A percentile compares a stretch with the other conserved stretches of the same genome.
These are phyloP conservation scores for Diplocarpon mali DNA, from an alignment of 2,329 filamentous ascomycete species.

Conservation along the genomic window DNA sequence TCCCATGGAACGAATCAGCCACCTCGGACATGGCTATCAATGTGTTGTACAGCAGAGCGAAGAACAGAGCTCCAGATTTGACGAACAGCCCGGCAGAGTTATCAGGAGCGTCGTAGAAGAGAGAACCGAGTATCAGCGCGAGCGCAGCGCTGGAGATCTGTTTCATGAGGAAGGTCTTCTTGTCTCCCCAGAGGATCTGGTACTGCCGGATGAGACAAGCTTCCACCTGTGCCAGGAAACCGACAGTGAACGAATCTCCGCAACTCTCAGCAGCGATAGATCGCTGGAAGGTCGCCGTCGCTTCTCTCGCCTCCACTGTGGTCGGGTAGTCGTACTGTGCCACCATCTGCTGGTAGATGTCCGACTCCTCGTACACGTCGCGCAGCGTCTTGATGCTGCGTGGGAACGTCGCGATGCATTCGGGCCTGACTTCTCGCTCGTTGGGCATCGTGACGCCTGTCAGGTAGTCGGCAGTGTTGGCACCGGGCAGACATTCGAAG, in stretches of 20 bases:
- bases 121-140: constrained; percentile 51
- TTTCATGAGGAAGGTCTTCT: constrained; percentile 51
- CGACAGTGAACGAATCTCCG: constrained; percentile 47
- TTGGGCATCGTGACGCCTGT: constrained; percentile 44
- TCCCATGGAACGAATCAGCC: constrained; percentile 47
- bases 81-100: constrained; percentile 50
- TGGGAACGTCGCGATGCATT: constrained; percentile 33
- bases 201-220: constrained; percentile 49
- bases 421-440: constrained; percentile 52
- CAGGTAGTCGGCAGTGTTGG: constrained; percentile 55
- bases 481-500: constrained; percentile 49
- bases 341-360: background rate
- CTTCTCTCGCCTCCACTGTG: background rate
- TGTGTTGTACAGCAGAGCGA: constrained; percentile 50
- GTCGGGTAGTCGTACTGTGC: background rate
- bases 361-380: constrained; percentile 36
- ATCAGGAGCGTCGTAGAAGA: constrained; percentile 53
- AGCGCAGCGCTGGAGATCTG: constrained; percentile 46
- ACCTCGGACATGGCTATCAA: constrained; percentile 57
- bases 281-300: constrained; percentile 26
- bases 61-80: constrained; percentile 54
- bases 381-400: constrained; percentile 31
- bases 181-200: constrained; percentile 55
- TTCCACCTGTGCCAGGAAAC: constrained; percentile 43
- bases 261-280: constrained; percentile 40